Conservation (phyloP, 768 basidiomycete genomes). For the Plicaturopsis crispa region DNA sequence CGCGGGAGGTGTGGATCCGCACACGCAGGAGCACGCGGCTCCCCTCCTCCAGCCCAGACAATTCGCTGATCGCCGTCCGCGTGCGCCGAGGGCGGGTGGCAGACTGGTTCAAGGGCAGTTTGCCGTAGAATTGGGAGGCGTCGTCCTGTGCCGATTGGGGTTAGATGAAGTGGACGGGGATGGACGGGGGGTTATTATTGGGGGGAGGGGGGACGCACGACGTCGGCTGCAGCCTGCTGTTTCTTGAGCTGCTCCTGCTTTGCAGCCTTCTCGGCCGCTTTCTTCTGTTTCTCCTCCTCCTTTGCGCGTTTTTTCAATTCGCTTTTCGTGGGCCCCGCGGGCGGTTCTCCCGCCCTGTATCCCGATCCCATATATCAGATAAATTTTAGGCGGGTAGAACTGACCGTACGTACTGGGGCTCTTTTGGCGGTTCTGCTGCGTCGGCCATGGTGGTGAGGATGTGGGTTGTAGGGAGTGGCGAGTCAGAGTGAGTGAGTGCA, state of each 20-base stretch:
- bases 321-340: slow-evolving; percentile 67
- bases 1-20: slow-evolving; percentile 84
- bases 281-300: slow-evolving; percentile 84
- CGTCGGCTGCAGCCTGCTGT: slow-evolving; percentile 58
- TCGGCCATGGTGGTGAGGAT: too few relatives aligned
- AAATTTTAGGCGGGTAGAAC: too few relatives aligned
- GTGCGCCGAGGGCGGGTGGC: slow-evolving; percentile 59
- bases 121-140: slow-evolving; percentile 76
- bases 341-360: slow-evolving; percentile 19
- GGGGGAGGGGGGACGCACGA: slow-evolving; percentile 28
- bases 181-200: slow-evolving; percentile 1
- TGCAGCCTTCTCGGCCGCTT: slow-evolving; percentile 79
- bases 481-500: too few relatives aligned
- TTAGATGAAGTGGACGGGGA: slow-evolving; percentile 4
- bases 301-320: slow-evolving; percentile 91
- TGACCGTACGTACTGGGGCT: too few relatives aligned
- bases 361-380: too few relatives aligned
- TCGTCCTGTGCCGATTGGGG: slow-evolving; percentile 47
- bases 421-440: too few relatives aligned
- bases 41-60: slow-evolving; percentile 58
- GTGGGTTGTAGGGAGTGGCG: too few relatives aligned
- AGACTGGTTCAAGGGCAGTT: slow-evolving; percentile 86
- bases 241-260: slow-evolving; percentile 69
- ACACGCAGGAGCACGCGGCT: slow-evolving; percentile 80
- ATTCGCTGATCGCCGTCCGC: slow-evolving; percentile 56